Conservation (phyloP, 768 basidiomycete genomes). For the Lentinula guzmanii region DNA sequence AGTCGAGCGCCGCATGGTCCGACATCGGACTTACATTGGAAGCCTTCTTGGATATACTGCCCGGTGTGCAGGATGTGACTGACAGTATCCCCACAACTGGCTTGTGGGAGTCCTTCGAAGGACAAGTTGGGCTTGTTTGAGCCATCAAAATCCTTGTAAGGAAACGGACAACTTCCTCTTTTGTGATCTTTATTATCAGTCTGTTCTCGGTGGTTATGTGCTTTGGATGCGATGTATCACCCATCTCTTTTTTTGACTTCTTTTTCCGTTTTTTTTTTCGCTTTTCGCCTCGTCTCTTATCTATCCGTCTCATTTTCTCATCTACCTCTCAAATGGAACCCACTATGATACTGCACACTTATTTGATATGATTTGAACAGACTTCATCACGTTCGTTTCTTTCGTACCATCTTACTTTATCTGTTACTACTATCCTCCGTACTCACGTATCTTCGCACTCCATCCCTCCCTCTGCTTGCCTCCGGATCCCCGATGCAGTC, state of each 20-base stretch:
- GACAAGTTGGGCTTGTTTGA: not conserved
- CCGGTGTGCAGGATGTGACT: not conserved
- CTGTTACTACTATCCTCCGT: not conserved
- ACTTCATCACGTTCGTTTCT: not conserved
- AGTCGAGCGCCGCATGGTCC: not conserved
- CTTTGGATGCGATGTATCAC: not conserved
- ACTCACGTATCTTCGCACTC: not conserved
- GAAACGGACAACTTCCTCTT: constrained; percentile 1
- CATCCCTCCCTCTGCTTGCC: not conserved
- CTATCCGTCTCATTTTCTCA: constrained; percentile 13
- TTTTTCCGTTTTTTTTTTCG: not conserved
- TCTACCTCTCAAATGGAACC: not conserved
- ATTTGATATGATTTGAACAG: not conserved
- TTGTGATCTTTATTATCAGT: constrained; percentile 8
- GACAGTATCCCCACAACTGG: not conserved
- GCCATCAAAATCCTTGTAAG: not conserved
- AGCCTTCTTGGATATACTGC: constrained; percentile 5
- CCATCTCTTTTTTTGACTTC: constrained; percentile 1
- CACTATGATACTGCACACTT: not conserved
- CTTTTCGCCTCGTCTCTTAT: constrained; percentile 8
- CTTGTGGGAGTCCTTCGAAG: constrained; percentile 2
- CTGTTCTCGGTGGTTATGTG: constrained; percentile 2
- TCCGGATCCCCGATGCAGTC: constrained; percentile 2
- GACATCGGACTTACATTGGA: constrained; percentile 6
- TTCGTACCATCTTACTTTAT: not conserved